Evolutionary conservation across 2,329 filamentous ascomycete species (phyloP).

Genomic region (Sporothrix brunneoviolacea): DNA sequence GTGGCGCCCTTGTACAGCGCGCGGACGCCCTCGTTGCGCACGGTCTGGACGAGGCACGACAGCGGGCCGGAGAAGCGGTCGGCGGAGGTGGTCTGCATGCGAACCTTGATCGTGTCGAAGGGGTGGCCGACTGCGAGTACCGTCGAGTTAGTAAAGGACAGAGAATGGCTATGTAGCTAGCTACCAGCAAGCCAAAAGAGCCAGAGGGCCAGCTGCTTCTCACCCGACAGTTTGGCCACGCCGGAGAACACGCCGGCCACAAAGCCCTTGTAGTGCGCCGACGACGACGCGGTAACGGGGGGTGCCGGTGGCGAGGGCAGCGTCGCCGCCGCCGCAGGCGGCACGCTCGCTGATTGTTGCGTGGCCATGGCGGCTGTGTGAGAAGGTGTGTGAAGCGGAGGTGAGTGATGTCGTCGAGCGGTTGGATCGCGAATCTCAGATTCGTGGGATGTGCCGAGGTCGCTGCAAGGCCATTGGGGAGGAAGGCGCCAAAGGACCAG

Average conservation of each 20-base stretch:
- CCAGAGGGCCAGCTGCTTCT: too few relatives aligned
- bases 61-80: slow-evolving; percentile 78
- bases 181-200: too few relatives aligned
- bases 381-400: not conserved
- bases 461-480: too few relatives aligned
- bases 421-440: too few relatives aligned
- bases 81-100: slow-evolving; percentile 76
- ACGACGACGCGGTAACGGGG: slow-evolving; percentile 19
- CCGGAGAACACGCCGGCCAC: slow-evolving; percentile 95
- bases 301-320: not conserved
- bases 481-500: too few relatives aligned
- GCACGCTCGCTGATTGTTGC: slow-evolving; percentile 2
- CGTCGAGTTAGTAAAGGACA: not conserved
- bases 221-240: slow-evolving; percentile 80
- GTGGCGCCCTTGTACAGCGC: slow-evolving; percentile 93
- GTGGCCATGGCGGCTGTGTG: slow-evolving; percentile 6
- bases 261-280: slow-evolving; percentile 83
- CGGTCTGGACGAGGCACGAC: slow-evolving; percentile 76
- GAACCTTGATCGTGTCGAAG: slow-evolving; percentile 96
- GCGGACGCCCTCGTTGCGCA: slow-evolving; percentile 75
- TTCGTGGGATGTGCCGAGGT: too few relatives aligned
- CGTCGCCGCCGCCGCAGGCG: not conserved
- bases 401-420: too few relatives aligned
- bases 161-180: not conserved
- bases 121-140: slow-evolving; percentile 52